These are phyloP conservation scores for Melaleuca quinquenervia DNA, from an alignment of 345 rosid genomes.

Conservation along the genomic window DNA sequence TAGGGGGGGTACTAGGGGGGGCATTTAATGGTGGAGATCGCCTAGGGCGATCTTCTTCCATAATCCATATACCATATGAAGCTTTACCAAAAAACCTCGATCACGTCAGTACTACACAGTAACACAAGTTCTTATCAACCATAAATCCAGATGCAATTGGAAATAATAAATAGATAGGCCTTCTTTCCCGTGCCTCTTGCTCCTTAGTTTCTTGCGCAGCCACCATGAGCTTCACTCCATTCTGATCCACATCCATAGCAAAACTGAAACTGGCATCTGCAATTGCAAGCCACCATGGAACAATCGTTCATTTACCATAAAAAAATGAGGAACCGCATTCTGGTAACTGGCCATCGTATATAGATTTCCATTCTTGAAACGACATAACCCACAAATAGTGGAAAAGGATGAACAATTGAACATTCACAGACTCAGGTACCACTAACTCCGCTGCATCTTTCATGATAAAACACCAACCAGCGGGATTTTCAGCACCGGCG, in stretches of 20 bases:
- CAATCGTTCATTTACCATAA: neutral
- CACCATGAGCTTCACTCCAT: constrained; percentile 19
- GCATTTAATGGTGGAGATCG: too few relatives aligned
- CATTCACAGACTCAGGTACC: neutral
- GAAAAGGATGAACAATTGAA: neutral
- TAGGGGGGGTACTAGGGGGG: too few relatives aligned
- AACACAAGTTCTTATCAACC: neutral
- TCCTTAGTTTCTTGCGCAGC: constrained; percentile 10
- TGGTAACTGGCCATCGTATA: neutral
- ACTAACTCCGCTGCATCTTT: neutral
- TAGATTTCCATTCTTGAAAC: neutral
- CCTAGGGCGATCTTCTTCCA: too few relatives aligned
- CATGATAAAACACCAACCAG: neutral
- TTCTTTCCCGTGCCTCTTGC: neutral
- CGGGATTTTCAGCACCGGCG: neutral
- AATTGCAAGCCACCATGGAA: neutral
- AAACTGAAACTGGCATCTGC: constrained; percentile 33
- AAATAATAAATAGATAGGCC: neutral
- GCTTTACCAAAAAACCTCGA: neutral
- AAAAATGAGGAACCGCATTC: neutral
- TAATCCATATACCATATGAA: neutral
- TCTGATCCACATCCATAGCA: constrained; percentile 31
- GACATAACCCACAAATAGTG: neutral
- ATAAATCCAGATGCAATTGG: neutral
- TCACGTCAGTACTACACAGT: neutral